phyloP scores from a whole-genome alignment of 805 yeast species.

The Myxozyma neglecta region DNA sequence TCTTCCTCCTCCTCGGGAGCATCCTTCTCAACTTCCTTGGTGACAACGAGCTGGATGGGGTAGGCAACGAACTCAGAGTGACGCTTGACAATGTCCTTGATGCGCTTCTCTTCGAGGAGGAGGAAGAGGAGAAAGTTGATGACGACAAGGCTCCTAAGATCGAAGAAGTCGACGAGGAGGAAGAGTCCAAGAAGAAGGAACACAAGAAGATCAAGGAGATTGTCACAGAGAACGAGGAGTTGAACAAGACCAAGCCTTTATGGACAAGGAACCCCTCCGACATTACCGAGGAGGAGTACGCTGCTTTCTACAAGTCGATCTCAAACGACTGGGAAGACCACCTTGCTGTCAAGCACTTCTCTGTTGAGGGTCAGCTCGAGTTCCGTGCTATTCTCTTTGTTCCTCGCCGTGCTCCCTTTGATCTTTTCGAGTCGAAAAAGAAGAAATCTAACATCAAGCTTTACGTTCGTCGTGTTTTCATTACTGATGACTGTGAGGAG shows the following conservation, averaged over 20 bases:
- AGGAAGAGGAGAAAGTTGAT: slow-evolving; percentile 56
- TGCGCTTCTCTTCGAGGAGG: slow-evolving; percentile 89
- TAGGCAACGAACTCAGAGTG: slow-evolving; percentile 99
- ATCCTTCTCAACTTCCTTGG: slow-evolving; percentile 98
- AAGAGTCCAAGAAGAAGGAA: slow-evolving; percentile 68
- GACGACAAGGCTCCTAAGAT: slow-evolving; percentile 75
- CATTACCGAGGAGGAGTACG: slow-evolving; percentile 96
- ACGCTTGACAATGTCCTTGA: slow-evolving; percentile 98
- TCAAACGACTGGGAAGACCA: slow-evolving; percentile 99
- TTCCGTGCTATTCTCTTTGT: slow-evolving; percentile 95
- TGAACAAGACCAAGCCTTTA: slow-evolving; percentile 97
- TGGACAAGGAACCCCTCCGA: slow-evolving; percentile 99
- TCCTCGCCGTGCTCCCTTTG: slow-evolving; percentile 99
- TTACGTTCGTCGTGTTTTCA: slow-evolving; percentile 98
- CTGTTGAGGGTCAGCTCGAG: slow-evolving; percentile 99
- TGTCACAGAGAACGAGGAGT: slow-evolving; percentile 95
- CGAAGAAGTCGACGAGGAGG: slow-evolving; percentile 70
- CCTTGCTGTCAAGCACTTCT: slow-evolving; percentile 98
- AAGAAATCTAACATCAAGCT: slow-evolving; percentile 98
- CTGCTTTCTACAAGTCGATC: slow-evolving; percentile 98
- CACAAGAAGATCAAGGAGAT: slow-evolving; percentile 87
- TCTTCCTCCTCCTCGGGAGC: no score
- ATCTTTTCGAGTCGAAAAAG: slow-evolving; percentile 96
- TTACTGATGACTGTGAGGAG: slow-evolving; percentile 99
- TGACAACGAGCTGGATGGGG: slow-evolving; percentile 97